Conservation (phyloP, 176 grass and related monocot species). For the Zea mays region Zm-B73-REFERENCE-NAM-5.0 NC_050100.1:117189001-117189500, state of each 20-base stretch:
- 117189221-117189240: slow-evolving; percentile 50
- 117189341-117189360: neutral
- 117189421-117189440: neutral
- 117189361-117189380: neutral
- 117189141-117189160: slow-evolving; percentile 56
- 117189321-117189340: neutral
- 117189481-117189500: too few relatives aligned
- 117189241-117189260: slow-evolving; percentile 31
- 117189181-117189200: slow-evolving; percentile 80
- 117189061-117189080: slow-evolving; percentile 44
- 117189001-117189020: slow-evolving; percentile 47
- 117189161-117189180: slow-evolving; percentile 94
- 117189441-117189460: too few relatives aligned
- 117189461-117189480: too few relatives aligned
- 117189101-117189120: slow-evolving; percentile 93
- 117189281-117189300: neutral
- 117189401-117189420: neutral
- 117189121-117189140: slow-evolving; percentile 82
- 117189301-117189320: neutral
- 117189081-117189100: slow-evolving; percentile 92
- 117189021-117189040: neutral
- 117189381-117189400: neutral
- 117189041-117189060: neutral
- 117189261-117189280: slow-evolving; percentile 10
- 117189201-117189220: neutral